These are phyloP conservation scores for Lophiostoma macrostomum DNA, from an alignment of 495 filamentous ascomycete genomes.

Conservation along the genomic window DNA sequence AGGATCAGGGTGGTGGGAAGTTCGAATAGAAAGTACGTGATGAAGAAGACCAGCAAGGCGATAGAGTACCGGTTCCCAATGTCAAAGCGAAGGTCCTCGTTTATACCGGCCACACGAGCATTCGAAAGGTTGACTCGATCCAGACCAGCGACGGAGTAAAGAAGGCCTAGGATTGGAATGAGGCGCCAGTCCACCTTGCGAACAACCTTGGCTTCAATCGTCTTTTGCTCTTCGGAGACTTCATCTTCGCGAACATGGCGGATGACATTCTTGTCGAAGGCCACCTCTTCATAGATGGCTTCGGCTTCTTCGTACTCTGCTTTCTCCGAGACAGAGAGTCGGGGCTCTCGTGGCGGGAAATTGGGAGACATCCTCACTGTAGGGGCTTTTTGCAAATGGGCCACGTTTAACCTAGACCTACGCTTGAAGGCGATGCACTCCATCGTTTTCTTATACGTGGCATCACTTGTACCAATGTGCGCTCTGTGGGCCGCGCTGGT, in stretches of 20 bases:
- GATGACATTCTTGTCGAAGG: conserved; percentile 1
- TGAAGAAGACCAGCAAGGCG: conserved; percentile 29
- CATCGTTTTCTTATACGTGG: no score
- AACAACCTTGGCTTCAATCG: conserved; percentile 17
- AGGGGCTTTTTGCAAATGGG: no score
- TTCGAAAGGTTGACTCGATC: conserved; percentile 30
- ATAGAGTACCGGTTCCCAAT: conserved; percentile 27
- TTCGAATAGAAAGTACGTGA: conserved; percentile 31
- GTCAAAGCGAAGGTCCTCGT: conserved; percentile 25
- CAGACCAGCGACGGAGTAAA: conserved; percentile 27
- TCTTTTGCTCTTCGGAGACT: conserved; percentile 19
- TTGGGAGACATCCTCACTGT: conserved; percentile 2
- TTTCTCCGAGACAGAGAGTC: conserved; percentile 6
- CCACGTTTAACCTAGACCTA: no score
- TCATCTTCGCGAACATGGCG: conserved; percentile 10
- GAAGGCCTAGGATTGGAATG: conserved; percentile 26
- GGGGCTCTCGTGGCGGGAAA: neutral
- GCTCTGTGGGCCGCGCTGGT: no score
- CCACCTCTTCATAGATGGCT: conserved; percentile 17
- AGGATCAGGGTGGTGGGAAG: conserved; percentile 19
- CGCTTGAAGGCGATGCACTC: no score
- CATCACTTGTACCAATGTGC: neutral
- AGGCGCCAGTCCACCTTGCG: conserved; percentile 28
- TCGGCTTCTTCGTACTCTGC: conserved; percentile 6
- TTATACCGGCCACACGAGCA: conserved; percentile 30